Evolutionary conservation across 78 protist species (phyloP), one percentile per base, ranked within the genome.

Genomic region (Dictyostelium citrinum): DNA sequence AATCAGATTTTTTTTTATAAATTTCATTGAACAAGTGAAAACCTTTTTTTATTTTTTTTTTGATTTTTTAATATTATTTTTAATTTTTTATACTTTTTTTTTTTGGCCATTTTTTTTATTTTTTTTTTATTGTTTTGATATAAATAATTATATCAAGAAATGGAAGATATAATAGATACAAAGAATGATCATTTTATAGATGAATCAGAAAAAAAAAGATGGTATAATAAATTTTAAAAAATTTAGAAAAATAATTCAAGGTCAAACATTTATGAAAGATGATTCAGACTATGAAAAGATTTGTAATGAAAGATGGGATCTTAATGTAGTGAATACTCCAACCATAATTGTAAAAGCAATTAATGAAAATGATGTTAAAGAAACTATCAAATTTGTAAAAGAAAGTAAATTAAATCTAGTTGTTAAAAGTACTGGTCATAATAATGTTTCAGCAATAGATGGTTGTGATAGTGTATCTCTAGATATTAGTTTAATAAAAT

Each of bases 281-380:
- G 77, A 70, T 33, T 5, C 1, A 5, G 77, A 70, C 2, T 70
- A 70, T 70, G 77, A 70, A 33, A 31, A 16, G 22, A 4, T 70
- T 70, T 70, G 77, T 70, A 33, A 31, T 33, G 77, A 70, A 10
- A 75, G 81, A 41, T 75, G 49, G 61, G 81, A 75, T 41, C 35
- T n/a, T 5, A 46, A 75, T 75, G 12, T 27, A 35, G 3, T 11
- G 3, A 75, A 75, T 41, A 2, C 43, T 39, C 81, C 81, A 31
- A 24, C 11, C 0, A 41, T 75, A 41, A 43, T 75, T 22, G 81
- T 75, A 39, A 35, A 27, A 41, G 37, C 81, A 41, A 39, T 43
- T 24, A n/a, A 35, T 41, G 81, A 35, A 17, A 20, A 75, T 22
- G 81, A 75, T 41, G 35, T 75, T n/a, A 2, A 20, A n/a, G 81